Percentiles rank a stretch among this genome's conserved stretches.
Conservation (phyloP, 163 green algal species). For the Picocystis sp. region DNA sequence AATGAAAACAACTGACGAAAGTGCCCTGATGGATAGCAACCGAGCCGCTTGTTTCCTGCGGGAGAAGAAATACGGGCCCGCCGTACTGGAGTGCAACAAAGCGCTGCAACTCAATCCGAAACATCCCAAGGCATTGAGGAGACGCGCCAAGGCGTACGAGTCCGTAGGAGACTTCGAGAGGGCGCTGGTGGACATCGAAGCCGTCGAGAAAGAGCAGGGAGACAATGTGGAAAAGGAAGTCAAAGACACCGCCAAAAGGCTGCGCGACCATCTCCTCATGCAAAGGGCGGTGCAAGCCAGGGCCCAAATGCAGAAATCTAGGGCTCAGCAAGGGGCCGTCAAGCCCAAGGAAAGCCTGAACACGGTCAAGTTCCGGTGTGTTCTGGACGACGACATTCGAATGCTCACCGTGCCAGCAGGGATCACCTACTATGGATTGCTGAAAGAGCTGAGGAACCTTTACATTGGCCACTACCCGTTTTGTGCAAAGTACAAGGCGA, state of each 20-base stretch:
- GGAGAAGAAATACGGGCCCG: constrained; percentile 37
- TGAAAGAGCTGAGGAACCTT: constrained; percentile 26
- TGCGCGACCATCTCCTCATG: constrained; percentile 14
- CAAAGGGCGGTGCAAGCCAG: not conserved
- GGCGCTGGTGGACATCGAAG: constrained; percentile 50
- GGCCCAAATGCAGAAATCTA: not conserved
- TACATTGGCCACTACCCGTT: constrained; percentile 22
- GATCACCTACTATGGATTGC: constrained; percentile 53
- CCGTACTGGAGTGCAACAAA: constrained; percentile 48
- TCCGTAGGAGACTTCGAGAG: constrained; percentile 46
- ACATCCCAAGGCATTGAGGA: constrained; percentile 35
- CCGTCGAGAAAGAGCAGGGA: constrained; percentile 20
- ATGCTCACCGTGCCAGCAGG: constrained; percentile 37
- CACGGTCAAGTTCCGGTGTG: constrained; percentile 21
- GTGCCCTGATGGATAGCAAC: constrained; percentile 26
- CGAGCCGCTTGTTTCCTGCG: constrained; percentile 61
- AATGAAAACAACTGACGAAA: no score
- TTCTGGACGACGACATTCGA: constrained; percentile 43
- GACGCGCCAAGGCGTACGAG: constrained; percentile 53
- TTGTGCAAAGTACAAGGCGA: constrained; percentile 61
- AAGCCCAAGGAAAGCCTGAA: no score
- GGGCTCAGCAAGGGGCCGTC: not conserved
- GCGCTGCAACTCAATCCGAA: constrained; percentile 41
- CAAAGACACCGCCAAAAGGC: constrained; percentile 52
- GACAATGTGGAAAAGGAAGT: constrained; percentile 42